These are phyloP conservation scores for Populus davidiana DNA, from an alignment of 345 rosid species.

Conservation along the genomic window DNA sequence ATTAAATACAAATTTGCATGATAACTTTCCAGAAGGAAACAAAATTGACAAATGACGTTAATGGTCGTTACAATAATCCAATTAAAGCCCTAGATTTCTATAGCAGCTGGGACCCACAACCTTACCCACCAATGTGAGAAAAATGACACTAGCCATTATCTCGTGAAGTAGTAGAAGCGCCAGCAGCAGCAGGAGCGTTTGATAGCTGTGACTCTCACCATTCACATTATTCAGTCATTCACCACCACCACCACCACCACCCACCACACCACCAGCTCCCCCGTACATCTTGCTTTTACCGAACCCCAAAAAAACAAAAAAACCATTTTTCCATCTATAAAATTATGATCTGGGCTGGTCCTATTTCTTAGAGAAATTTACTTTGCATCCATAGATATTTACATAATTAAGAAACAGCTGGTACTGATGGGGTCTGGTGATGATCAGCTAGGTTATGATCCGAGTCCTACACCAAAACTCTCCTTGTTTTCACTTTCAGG, in stretches of 20 bases:
- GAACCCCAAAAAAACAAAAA: neutral
- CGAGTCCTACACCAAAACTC: slow-evolving; percentile 42
- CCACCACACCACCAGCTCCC: neutral
- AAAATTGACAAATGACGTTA: neutral
- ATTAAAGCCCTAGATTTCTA: neutral
- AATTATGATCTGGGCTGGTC: slow-evolving; percentile 4
- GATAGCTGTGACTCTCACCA: slow-evolving; percentile 12
- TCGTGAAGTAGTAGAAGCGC: slow-evolving; percentile 48
- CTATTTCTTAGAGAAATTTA: neutral
- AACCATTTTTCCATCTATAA: neutral
- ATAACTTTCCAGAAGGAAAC: neutral
- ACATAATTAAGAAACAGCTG: neutral
- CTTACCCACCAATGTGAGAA: neutral
- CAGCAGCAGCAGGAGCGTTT: slow-evolving; percentile 26
- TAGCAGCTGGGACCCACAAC: neutral
- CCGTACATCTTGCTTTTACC: neutral
- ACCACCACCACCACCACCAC: slow-evolving; percentile 13
- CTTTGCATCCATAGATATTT: neutral
- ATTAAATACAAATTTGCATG: neutral
- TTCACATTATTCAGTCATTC: slow-evolving; percentile 3
- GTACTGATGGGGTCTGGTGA: neutral
- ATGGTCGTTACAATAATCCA: neutral
- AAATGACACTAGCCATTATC: slow-evolving; percentile 12
- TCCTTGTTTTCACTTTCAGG: slow-evolving; percentile 48
- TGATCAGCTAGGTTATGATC: neutral